A percentile compares a stretch with the other conserved stretches of the same genome.
These are phyloP conservation scores for Dactylellina leptospora DNA, from an alignment of 2,329 filamentous ascomycete genomes.

Conservation along the genomic window DNA sequence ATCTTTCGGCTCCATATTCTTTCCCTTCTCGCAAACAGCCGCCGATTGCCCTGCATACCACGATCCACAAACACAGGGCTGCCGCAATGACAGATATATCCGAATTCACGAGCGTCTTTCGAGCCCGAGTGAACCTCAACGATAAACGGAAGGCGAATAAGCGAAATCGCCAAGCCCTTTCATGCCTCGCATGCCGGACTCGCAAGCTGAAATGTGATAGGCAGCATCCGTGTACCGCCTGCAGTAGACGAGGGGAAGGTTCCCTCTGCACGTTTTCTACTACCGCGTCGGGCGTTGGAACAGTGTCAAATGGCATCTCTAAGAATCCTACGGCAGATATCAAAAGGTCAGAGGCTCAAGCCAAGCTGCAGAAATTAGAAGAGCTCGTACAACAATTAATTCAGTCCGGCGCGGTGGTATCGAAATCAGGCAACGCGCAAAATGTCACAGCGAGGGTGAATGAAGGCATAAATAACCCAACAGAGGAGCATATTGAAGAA, in stretches of 20 bases:
- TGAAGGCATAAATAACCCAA: slow-evolving; percentile 51
- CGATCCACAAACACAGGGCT: neutral
- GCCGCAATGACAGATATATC: slow-evolving; percentile 46
- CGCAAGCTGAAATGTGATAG: slow-evolving; percentile 64
- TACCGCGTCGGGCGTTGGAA: neutral
- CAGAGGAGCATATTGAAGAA: neutral
- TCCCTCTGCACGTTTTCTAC: slow-evolving; percentile 21
- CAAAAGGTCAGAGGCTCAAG: slow-evolving; percentile 60
- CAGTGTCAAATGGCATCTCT: slow-evolving; percentile 19
- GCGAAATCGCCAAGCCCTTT: slow-evolving; percentile 62
- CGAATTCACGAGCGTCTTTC: slow-evolving; percentile 60
- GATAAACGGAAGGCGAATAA: slow-evolving; percentile 60
- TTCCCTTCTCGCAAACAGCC: neutral
- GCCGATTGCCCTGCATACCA: neutral
- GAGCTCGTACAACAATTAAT: slow-evolving; percentile 61
- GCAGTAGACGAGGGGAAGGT: slow-evolving; percentile 61
- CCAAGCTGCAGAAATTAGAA: slow-evolving; percentile 62
- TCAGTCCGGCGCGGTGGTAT: slow-evolving; percentile 52
- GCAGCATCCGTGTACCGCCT: slow-evolving; percentile 61
- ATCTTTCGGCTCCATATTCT: slow-evolving; percentile 42
- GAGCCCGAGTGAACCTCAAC: slow-evolving; percentile 59
- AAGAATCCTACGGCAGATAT: slow-evolving; percentile 18
- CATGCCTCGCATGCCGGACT: slow-evolving; percentile 62
- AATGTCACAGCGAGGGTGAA: slow-evolving; percentile 58
- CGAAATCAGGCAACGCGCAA: slow-evolving; percentile 56